A percentile compares a stretch with the other conserved stretches of the same genome.
These are phyloP conservation scores for Selaginella tamariscina DNA, from an alignment of 75 land plant genomes.

Conservation along the genomic window DNA sequence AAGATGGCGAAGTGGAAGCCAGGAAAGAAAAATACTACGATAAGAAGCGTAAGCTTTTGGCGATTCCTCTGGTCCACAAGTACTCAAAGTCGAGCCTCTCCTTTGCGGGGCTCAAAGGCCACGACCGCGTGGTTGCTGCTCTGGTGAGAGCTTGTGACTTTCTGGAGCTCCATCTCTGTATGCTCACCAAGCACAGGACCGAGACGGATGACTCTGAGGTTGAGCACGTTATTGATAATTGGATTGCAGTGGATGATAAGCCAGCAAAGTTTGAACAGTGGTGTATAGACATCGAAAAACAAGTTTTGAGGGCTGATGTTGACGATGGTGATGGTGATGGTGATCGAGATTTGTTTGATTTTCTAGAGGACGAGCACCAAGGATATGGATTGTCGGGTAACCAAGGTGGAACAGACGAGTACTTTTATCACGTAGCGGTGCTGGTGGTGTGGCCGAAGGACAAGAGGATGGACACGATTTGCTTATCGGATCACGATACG, in stretches of 20 bases:
- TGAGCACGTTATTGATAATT: neutral
- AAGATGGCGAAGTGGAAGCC: neutral
- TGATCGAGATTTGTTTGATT: conserved; percentile 4
- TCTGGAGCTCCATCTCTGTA: neutral
- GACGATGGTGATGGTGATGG: neutral
- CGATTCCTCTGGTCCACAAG: conserved; percentile 9
- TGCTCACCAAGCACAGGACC: neutral
- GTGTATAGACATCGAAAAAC: neutral
- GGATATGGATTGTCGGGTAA: conserved; percentile 9
- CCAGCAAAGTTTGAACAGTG: neutral
- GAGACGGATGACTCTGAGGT: neutral
- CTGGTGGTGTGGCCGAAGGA: conserved; percentile 21
- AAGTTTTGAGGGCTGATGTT: neutral
- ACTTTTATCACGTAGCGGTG: conserved; percentile 15
- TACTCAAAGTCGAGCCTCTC: conserved; percentile 5
- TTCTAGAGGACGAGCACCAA: too few species aligned
- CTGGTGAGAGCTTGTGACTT: neutral
- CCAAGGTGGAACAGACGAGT: conserved; percentile 11
- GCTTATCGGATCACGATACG: too few species aligned
- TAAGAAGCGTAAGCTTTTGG: neutral
- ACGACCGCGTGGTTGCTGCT: neutral
- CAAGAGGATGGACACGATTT: too few species aligned
- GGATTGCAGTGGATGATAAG: neutral
- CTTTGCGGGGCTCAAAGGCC: conserved; percentile 14
- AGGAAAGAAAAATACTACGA: neutral